A percentile compares a stretch with the other conserved stretches of the same genome.
Evolutionary conservation across 2,329 filamentous ascomycete species (phyloP).

Genomic region (Penicillium freii): DNA sequence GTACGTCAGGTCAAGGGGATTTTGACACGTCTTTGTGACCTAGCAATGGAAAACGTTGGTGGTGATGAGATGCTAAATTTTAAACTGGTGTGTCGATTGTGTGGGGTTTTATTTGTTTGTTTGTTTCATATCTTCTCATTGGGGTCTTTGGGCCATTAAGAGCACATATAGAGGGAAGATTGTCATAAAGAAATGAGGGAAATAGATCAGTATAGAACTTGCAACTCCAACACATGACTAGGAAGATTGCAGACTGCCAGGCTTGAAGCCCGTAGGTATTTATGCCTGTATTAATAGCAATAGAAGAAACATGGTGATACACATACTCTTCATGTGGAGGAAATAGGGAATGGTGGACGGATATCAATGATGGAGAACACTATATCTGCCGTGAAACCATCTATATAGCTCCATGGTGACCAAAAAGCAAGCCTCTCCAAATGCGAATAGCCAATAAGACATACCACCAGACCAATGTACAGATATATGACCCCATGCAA

Average conservation of each 20-base stretch:
- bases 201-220: neutral
- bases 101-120: neutral
- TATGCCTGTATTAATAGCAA: neutral
- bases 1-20: neutral
- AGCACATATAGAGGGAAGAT: neutral
- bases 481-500: neutral
- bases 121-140: neutral
- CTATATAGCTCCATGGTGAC: neutral
- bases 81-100: neutral
- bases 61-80: neutral
- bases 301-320: neutral
- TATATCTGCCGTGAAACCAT: neutral
- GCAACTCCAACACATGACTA: neutral
- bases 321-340: neutral
- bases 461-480: neutral
- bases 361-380: neutral
- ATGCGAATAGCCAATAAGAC: neutral
- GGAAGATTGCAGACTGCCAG: neutral
- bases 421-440: neutral
- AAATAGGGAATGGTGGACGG: neutral
- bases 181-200: neutral
- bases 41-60: neutral
- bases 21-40: neutral
- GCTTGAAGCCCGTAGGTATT: neutral
- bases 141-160: too few species aligned